Base-by-base conservation (phyloP, 768 basidiomycete genomes). In the Serendipita sp. region DNA sequence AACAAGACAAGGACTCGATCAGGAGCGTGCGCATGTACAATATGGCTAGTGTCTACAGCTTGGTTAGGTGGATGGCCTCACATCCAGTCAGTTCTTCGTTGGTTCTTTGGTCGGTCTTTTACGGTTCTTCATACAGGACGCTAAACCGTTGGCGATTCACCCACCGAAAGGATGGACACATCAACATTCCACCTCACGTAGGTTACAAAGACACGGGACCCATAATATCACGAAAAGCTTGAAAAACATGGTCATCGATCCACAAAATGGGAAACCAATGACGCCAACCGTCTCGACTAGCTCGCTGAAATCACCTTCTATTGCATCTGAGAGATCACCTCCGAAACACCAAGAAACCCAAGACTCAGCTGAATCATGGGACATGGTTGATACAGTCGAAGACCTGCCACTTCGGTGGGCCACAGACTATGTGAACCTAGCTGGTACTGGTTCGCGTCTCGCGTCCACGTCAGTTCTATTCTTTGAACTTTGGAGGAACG, bases 361-460 rank as follows among this genome's bases (percentile, higher is more conserved):
- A 62, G 34, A 48, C 62, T 66, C 44, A 37, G 53, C 58, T 67
- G 53, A 62, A 23, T 33, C 78, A 8, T 75, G 74, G 50, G 82
- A 83, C 55, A 78, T 81, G 11, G 85, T 88, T 88, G 88, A 91
- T 71, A 69, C 89, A 3, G 77, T 89, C 0, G 88, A 90, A 11
- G 80, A 81, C 55, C 74, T 87, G 6, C 86, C 88, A 1, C 69
- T 91, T 50, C 81, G 87, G 36, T 92, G 90, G 90, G 87, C 88
- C n/a, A 86, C 85, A 0, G 90, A 92, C 71, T 91, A 81, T 70
- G 86, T 88, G 1, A 84, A 87, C 0, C 79, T 92, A n/a, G 87
- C 87, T 3, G 73, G 80, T 1, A 72, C 79, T 29, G 82, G 85
- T 2, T 87, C 88, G 29, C 78, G 87, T 50, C 73, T 91, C 48